Percentiles rank a stretch among this genome's conserved stretches.
Evolutionary conservation across 2,329 filamentous ascomycete species (phyloP).

Genomic region (Lomentospora prolificans): DNA sequence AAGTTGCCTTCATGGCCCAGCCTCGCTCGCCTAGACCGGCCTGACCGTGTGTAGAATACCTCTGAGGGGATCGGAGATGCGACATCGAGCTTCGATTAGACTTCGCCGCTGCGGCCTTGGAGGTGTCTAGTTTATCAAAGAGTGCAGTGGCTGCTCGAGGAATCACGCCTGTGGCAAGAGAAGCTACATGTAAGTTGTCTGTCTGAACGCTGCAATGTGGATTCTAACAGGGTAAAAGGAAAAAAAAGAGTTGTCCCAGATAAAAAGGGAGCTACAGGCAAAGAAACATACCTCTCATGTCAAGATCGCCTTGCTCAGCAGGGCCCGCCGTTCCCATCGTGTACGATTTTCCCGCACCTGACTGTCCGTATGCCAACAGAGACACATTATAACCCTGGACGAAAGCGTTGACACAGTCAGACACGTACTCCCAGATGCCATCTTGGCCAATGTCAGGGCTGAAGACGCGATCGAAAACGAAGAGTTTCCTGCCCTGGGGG

Average conservation of each 20-base stretch:
- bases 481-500: slow-evolving; percentile 84
- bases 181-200: not conserved
- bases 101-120: slow-evolving; percentile 35
- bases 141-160: slow-evolving; percentile 78
- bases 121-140: slow-evolving; percentile 74
- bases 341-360: slow-evolving; percentile 93
- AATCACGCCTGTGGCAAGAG: slow-evolving; percentile 62
- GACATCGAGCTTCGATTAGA: slow-evolving; percentile 59
- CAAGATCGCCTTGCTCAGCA: slow-evolving; percentile 58
- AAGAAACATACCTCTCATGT: slow-evolving; percentile 62
- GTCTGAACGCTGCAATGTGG: not conserved
- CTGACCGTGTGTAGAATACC: slow-evolving; percentile 36
- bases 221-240: not conserved
- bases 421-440: slow-evolving; percentile 88
- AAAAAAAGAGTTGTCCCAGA: not conserved
- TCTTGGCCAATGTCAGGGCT: slow-evolving; percentile 73
- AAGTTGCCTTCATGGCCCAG: slow-evolving; percentile 90
- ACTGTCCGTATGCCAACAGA: slow-evolving; percentile 92
- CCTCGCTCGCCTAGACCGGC: slow-evolving; percentile 54
- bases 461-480: slow-evolving; percentile 95
- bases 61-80: slow-evolving; percentile 72
- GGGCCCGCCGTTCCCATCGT: slow-evolving; percentile 97
- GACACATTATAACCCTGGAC: slow-evolving; percentile 98
- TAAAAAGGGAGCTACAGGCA: not conserved
- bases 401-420: slow-evolving; percentile 82